phyloP scores from a whole-genome alignment of 2,329 filamentous ascomycete species.

The Talaromyces sp. region DNA sequence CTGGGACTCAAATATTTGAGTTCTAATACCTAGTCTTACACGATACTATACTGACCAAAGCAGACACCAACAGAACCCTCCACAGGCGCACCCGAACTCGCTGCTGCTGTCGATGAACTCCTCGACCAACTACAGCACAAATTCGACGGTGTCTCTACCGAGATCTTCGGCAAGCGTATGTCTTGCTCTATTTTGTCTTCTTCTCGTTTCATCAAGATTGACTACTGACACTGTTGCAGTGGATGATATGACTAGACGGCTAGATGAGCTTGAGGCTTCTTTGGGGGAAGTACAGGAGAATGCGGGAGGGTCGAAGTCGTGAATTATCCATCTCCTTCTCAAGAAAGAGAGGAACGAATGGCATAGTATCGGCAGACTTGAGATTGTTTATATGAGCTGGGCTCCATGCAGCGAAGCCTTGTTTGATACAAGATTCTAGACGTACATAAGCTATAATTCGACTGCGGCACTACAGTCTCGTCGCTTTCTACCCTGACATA shows the following conservation, averaged over 20 bases:
- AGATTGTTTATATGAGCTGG: background rate
- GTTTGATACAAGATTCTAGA: background rate
- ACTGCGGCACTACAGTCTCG: background rate
- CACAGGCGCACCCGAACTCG: conserved; percentile 54
- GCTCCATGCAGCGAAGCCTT: background rate
- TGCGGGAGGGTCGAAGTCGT: conserved; percentile 26
- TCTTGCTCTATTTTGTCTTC: conserved; percentile 19
- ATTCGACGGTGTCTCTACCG: conserved; percentile 77
- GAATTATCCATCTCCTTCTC: background rate
- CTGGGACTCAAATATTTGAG: too few species aligned
- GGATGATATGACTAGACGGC: conserved; percentile 86
- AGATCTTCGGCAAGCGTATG: conserved; percentile 85
- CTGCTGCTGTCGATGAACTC: conserved; percentile 78
- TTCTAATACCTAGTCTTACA: background rate
- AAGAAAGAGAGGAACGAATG: background rate
- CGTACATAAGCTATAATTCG: background rate
- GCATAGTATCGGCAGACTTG: background rate
- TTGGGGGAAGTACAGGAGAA: conserved; percentile 55
- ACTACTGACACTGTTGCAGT: conserved; percentile 52
- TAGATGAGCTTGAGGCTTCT: conserved; percentile 78
- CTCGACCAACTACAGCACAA: conserved; percentile 80
- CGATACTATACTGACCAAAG: background rate
- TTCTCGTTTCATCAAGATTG: background rate
- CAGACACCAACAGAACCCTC: conserved; percentile 11
- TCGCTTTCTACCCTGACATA: background rate